Evolutionary conservation across 768 basidiomycete species (phyloP).

Genomic region (Kwoniella europaea): DNA sequence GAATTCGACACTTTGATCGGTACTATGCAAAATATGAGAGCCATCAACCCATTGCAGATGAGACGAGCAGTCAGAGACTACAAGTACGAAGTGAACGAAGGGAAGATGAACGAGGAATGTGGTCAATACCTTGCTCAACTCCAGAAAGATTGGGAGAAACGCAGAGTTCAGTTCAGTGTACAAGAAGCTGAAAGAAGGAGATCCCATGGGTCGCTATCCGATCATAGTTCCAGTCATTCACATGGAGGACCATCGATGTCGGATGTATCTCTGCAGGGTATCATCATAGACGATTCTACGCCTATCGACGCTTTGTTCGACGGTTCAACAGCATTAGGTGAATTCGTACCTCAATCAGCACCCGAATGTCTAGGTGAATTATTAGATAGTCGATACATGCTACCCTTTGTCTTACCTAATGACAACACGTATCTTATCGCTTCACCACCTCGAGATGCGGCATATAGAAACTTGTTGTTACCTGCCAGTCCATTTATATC

Average conservation of each 20-base stretch:
- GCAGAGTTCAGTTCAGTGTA: slow-evolving; percentile 76
- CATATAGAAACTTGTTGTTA: slow-evolving; percentile 34
- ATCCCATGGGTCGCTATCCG: slow-evolving; percentile 58
- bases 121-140: slow-evolving; percentile 90
- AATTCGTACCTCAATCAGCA: slow-evolving; percentile 78
- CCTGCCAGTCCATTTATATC: slow-evolving; percentile 34
- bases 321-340: slow-evolving; percentile 66
- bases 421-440: slow-evolving; percentile 74
- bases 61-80: slow-evolving; percentile 85
- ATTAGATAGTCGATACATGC: slow-evolving; percentile 89
- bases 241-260: slow-evolving; percentile 31
- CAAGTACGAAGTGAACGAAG: slow-evolving; percentile 88
- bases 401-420: slow-evolving; percentile 81
- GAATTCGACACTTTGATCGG: slow-evolving; percentile 87
- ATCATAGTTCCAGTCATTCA: slow-evolving; percentile 59
- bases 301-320: slow-evolving; percentile 82
- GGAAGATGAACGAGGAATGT: slow-evolving; percentile 92
- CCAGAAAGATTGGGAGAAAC: slow-evolving; percentile 96
- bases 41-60: slow-evolving; percentile 95
- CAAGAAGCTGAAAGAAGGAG: slow-evolving; percentile 64
- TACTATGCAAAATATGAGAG: slow-evolving; percentile 83
- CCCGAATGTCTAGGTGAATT: slow-evolving; percentile 87
- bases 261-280: slow-evolving; percentile 47
- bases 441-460: slow-evolving; percentile 44
- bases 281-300: slow-evolving; percentile 43